These are phyloP conservation scores for Ascochyta pisi DNA, from an alignment of 2,329 filamentous ascomycete species.

Conservation along the genomic window DNA sequence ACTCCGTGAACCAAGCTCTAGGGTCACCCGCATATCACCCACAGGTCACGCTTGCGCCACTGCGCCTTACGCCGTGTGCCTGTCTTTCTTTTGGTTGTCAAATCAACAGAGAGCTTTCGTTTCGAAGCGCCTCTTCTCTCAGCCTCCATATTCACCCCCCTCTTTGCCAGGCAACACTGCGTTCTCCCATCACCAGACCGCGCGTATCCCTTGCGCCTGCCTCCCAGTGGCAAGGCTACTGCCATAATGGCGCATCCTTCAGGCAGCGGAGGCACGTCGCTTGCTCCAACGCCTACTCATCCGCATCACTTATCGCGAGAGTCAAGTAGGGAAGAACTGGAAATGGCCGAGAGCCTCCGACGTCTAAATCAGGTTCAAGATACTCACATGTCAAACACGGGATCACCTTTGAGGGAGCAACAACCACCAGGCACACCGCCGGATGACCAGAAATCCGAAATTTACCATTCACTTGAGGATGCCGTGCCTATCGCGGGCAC, in stretches of 20 bases:
- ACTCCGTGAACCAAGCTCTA: conserved; percentile 24
- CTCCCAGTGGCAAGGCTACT: conserved; percentile 18
- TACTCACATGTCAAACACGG: conserved; percentile 28
- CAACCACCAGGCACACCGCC: conserved; percentile 27
- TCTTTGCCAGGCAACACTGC: conserved; percentile 29
- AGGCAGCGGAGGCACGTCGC: conserved; percentile 45
- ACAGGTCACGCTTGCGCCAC: conserved; percentile 37
- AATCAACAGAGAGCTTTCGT: conserved; percentile 6
- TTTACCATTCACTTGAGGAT: conserved; percentile 52
- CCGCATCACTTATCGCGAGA: conserved; percentile 51
- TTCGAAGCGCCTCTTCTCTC: conserved; percentile 4
- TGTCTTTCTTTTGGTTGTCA: conserved; percentile 22
- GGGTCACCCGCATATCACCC: conserved; percentile 29
- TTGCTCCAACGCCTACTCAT: conserved; percentile 47
- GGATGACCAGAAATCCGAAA: conserved; percentile 36
- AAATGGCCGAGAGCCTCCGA: conserved; percentile 56
- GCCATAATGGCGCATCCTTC: conserved; percentile 39
- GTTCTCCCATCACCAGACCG: conserved; percentile 16
- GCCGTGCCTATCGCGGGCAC: conserved; percentile 40
- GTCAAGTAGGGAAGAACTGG: conserved; percentile 58
- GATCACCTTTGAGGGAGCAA: conserved; percentile 24
- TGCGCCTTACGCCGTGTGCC: conserved; percentile 13
- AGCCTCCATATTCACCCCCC: not conserved
- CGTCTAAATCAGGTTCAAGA: conserved; percentile 54
- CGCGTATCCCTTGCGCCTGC: conserved; percentile 11